Base-by-base conservation (phyloP, 1,284 basidiomycete genomes). In the Exobasidium rhododendri region DNA sequence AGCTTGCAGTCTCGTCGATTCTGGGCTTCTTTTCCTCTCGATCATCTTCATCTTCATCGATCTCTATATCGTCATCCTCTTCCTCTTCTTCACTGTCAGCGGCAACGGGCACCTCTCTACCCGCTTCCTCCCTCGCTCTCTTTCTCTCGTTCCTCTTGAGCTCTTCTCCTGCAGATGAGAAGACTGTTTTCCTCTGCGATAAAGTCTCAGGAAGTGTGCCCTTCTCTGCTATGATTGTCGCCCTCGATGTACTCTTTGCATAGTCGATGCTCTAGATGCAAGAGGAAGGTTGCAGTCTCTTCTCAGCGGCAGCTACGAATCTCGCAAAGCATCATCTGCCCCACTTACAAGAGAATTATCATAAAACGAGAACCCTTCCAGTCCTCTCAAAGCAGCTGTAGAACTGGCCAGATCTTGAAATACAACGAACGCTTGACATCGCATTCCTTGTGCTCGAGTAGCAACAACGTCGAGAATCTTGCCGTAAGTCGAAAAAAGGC, bases 401-500 rank as follows among this genome's bases (percentile, higher is more conserved):
- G 93, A 91, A 53, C 87, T 85, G 20, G 89, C 86, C 62, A 93
- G 86, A 82, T 94, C 92, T 65, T 87, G 86, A 81, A 97, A 99
- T 66, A 96, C 93, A 73, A 98, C 86, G 81, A 97, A 98, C 0
- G 94, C 94, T 82, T 97, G 94, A 1, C 94, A 94, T 65, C 90
- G 86, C 87, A 93, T 93, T 77, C 88, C 89, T 58, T 85, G 82
- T 68, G 84, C 86, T 79, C 97, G 93, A 47, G 90, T 88, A n/a
- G 94, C 93, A 56, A 97, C 86, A 56, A 99, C 86, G 81, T 98
- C 94, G 81, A 97, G 86, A 51, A 99, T 84, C 77, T 88, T 88
- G 73, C 94, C 94, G 82, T 97, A 92, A 26, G 92, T 89, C 13
- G 88, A 88, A 83, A 98, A 98, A 58, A 98, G 86, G 28, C 89